Percentiles rank a stretch among this genome's conserved stretches.
Evolutionary conservation across 2,329 filamentous ascomycete species (phyloP).

Genomic region (Aureobasidium uvarum): DNA sequence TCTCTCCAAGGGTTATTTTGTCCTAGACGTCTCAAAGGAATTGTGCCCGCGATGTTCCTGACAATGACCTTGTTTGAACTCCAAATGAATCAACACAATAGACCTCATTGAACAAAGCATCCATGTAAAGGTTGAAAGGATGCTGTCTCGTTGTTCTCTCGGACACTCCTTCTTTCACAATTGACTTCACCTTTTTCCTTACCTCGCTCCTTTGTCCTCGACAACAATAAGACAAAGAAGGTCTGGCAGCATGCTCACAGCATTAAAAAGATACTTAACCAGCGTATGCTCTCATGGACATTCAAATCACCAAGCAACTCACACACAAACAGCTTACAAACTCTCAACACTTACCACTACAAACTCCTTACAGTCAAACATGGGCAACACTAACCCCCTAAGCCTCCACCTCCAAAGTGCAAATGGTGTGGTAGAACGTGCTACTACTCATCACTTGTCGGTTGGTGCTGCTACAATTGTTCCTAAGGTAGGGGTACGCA

Average conservation of each 20-base stretch:
- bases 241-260: too few relatives aligned
- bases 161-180: background rate
- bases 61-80: background rate
- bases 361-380: background rate
- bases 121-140: background rate
- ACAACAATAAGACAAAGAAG: background rate
- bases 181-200: background rate
- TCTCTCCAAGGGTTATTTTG: background rate
- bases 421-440: background rate
- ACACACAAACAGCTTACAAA: background rate
- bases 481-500: too few relatives aligned
- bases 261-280: background rate
- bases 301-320: background rate
- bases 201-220: background rate
- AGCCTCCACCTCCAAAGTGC: conserved; percentile 2
- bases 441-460: background rate
- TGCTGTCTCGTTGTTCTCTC: background rate
- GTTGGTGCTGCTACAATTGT: conserved; percentile 1
- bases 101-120: background rate
- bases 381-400: background rate
- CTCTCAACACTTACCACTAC: background rate
- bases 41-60: background rate
- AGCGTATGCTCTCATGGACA: background rate
- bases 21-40: background rate
- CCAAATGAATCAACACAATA: background rate